Evolutionary conservation across 179 eudicot genomes (phyloP).

Genomic region (Silene vulgaris): DNA sequence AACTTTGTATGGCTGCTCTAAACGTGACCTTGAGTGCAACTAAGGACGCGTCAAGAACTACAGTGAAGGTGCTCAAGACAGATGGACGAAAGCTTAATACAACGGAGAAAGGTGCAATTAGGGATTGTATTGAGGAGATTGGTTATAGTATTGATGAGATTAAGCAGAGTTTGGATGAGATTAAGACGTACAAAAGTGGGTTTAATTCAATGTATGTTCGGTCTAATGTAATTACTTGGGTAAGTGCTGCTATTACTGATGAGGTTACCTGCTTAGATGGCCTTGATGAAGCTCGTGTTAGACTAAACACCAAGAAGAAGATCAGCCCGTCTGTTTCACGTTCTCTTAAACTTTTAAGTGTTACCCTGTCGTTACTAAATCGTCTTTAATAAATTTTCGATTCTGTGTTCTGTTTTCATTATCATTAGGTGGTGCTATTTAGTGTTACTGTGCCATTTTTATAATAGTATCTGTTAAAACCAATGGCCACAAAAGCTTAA

Average conservation of each 20-base stretch:
- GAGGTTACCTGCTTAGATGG: conserved; percentile 20
- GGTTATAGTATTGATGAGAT: conserved; percentile 19
- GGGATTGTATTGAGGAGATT: conserved; percentile 18
- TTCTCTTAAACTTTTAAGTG: conserved; percentile 7
- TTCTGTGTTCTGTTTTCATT: background rate
- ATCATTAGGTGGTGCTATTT: no score
- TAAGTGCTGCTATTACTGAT: conserved; percentile 22
- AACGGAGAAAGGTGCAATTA: conserved; percentile 7
- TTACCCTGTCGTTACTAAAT: conserved; percentile 16
- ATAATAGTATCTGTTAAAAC: background rate
- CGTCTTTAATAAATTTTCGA: background rate
- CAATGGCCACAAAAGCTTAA: background rate
- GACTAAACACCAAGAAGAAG: conserved; percentile 6
- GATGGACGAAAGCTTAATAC: conserved; percentile 1
- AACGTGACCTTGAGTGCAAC: conserved; percentile 12
- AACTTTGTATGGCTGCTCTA: conserved; percentile 8
- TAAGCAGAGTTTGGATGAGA: conserved; percentile 13
- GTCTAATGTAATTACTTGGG: conserved; percentile 19
- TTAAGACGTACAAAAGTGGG: conserved; percentile 15
- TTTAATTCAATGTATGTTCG: conserved; percentile 17
- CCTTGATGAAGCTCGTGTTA: conserved; percentile 13
- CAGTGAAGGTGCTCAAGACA: background rate
- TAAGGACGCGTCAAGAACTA: background rate
- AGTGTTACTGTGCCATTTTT: no score
- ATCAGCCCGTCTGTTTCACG: conserved; percentile 7